These are phyloP conservation scores for Geranium incanum DNA, from an alignment of 441 rosid genomes.

Conservation along the genomic window DNA sequence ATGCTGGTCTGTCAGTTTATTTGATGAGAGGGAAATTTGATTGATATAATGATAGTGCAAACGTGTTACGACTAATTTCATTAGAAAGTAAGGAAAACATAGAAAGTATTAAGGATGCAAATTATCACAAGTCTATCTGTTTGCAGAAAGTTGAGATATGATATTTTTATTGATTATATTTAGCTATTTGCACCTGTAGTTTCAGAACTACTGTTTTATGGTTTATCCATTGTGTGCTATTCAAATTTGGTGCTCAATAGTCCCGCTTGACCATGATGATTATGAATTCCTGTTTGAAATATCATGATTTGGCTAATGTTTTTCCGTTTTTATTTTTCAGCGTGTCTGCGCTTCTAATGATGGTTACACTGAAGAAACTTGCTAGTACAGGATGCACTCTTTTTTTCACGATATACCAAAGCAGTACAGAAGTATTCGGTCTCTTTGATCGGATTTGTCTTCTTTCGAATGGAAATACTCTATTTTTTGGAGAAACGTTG, in stretches of 20 bases:
- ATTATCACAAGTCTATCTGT: no score
- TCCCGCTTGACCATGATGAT: constrained; percentile 11
- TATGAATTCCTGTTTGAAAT: constrained; percentile 3
- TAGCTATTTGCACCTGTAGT: no score
- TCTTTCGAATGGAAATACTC: constrained; percentile 90
- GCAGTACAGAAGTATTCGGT: constrained; percentile 98
- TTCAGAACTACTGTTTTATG: background rate
- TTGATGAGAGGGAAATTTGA: no score
- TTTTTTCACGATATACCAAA: constrained; percentile 77
- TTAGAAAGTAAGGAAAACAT: no score
- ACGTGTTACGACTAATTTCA: no score
- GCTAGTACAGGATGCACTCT: constrained; percentile 96
- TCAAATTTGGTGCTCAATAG: background rate
- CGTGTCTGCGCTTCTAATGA: constrained; percentile 96
- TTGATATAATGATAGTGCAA: no score
- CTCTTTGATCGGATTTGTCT: constrained; percentile 97
- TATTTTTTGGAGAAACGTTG: constrained; percentile 94
- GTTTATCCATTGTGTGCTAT: background rate
- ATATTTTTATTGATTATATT: no score
- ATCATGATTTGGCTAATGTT: constrained; percentile 17
- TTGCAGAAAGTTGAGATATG: no score
- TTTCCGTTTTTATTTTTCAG: constrained; percentile 30
- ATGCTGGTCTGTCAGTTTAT: no score
- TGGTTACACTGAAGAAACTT: constrained; percentile 95
- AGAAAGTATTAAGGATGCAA: no score